Evolutionary conservation across 106 monocot genomes (phyloP), one percentile per base, ranked within the genome.

Genomic region (Apostasia ramifera): DNA sequence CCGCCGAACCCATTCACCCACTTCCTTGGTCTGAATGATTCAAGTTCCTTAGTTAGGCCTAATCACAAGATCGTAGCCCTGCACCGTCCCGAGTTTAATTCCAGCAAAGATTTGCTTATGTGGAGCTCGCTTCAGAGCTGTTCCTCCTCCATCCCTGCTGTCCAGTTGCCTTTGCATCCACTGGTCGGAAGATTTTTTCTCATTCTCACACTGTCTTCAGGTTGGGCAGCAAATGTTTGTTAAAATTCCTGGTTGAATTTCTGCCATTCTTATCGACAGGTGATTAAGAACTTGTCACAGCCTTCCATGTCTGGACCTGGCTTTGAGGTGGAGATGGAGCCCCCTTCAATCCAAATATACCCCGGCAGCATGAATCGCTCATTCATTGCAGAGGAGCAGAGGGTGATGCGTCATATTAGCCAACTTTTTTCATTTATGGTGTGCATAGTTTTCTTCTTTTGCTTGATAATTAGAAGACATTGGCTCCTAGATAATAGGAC

Each of bases 311-410:
- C 61, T 61, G 43, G 11, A 44, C 43, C 10, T 0, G 8, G 61
- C 11, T 13, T 43, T 44, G 43, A 61, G 44, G 44, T 61, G 61
- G 44, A 61, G 44, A 2, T 44, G 61, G 61, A 61, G 61, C 44
- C n/a, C 61, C 61, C 61, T 61, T 61, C 61, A 61, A 61, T 6
- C 61, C 61, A 61, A 61, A 61, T 41, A 41, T 11, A 44, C 1
- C 2, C 42, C 37, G 41, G 41, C 12, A 61, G 11, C n/a, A 0
- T 44, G 61, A 61, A 44, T 61, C 4, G 43, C 44, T 44, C 44
- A 3, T 44, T 12, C 41, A 12, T 41, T 41, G 44, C 61, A 61
- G 61, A 61, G 42, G 43, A 61, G 61, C 61, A 61, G 61, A n/a
- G 8, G 7, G 44, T 4, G 61, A 61, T 44, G 61, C 44, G 44